These are phyloP conservation scores for Aspergillus sp. DNA, from an alignment of 2,329 filamentous ascomycete genomes.

Conservation along the genomic window DNA sequence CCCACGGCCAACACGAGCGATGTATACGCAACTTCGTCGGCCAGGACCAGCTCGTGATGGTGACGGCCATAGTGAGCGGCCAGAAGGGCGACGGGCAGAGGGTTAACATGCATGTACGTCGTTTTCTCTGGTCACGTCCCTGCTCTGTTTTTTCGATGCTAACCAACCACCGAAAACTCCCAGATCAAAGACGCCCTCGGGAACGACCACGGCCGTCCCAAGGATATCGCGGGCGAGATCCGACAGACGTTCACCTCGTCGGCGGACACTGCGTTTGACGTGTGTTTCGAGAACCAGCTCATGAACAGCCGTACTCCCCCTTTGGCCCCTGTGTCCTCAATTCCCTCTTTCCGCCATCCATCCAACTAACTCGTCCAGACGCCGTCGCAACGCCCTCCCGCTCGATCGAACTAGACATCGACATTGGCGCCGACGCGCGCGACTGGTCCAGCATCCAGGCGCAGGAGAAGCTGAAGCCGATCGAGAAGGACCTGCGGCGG, in stretches of 20 bases:
- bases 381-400: constrained; percentile 47
- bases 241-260: constrained; percentile 90
- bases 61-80: constrained; percentile 83
- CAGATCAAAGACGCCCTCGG: constrained; percentile 92
- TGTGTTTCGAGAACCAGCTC: constrained; percentile 86
- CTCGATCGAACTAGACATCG: constrained; percentile 82
- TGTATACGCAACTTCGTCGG: constrained; percentile 95
- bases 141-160: no score
- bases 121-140: not conserved
- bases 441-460: constrained; percentile 97
- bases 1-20: constrained; percentile 59
- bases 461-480: constrained; percentile 92
- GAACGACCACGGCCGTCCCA: constrained; percentile 89
- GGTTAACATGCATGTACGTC: constrained; percentile 79
- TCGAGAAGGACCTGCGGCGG: constrained; percentile 86
- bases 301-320: constrained; percentile 50
- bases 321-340: no score
- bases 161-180: constrained; percentile 1
- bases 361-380: constrained; percentile 14
- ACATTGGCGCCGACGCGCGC: constrained; percentile 93
- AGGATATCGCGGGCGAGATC: constrained; percentile 84
- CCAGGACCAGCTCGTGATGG: constrained; percentile 86
- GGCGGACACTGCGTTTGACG: constrained; percentile 84
- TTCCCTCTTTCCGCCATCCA: not conserved
- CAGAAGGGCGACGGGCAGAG: constrained; percentile 80